A percentile compares a stretch with the other conserved stretches of the same genome.
phyloP scores from a whole-genome alignment of 129 eudicot genomes.

The Flaveria brownii region DNA sequence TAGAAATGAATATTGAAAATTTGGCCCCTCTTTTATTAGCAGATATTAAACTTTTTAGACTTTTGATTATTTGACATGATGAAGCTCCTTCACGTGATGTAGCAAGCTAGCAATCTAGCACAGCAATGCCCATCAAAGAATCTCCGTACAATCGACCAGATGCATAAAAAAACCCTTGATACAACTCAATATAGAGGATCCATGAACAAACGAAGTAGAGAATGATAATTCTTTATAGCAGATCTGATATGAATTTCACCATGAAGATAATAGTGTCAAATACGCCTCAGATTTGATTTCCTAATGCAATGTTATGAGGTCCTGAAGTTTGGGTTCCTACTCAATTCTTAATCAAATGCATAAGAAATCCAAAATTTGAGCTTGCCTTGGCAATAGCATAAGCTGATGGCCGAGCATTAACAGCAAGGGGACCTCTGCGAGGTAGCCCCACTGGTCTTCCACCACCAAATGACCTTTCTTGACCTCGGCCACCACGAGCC shows the following conservation, averaged over 20 bases:
- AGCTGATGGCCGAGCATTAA: constrained; percentile 70
- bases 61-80: constrained; percentile 35
- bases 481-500: constrained; percentile 64
- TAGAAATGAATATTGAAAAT: constrained; percentile 30
- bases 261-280: constrained; percentile 36
- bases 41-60: constrained; percentile 28
- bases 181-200: constrained; percentile 37
- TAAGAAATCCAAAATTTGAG: constrained; percentile 70
- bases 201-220: constrained; percentile 26
- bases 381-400: constrained; percentile 96
- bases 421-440: constrained; percentile 63
- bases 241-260: constrained; percentile 52
- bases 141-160: constrained; percentile 41
- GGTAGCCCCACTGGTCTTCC: constrained; percentile 54
- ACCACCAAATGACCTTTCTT: constrained; percentile 16
- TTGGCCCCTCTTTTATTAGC: constrained; percentile 28
- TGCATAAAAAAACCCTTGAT: constrained; percentile 32
- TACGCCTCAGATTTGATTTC: constrained; percentile 39
- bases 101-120: constrained; percentile 37
- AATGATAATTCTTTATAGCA: constrained; percentile 30
- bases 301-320: constrained; percentile 34
- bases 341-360: constrained; percentile 56
- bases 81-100: constrained; percentile 54
- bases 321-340: constrained; percentile 42
- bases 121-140: constrained; percentile 42